Evolutionary conservation across 2,329 filamentous ascomycete genomes (phyloP), one percentile per base, ranked within the genome.

Genomic region (Alternaria gaisen): DNA sequence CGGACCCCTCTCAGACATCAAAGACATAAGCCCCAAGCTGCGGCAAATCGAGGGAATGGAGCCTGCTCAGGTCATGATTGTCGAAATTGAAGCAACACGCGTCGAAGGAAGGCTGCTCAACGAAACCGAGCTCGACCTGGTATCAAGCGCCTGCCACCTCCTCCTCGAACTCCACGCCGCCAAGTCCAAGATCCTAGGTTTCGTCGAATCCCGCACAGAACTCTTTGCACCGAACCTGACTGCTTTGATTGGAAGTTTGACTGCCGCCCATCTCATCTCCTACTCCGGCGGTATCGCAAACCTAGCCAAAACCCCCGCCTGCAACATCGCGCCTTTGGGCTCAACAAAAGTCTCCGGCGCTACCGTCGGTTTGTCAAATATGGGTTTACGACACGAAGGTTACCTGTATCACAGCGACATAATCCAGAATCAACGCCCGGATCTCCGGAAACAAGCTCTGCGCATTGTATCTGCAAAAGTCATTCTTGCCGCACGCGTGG

Each of bases 201-300:
- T 97, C 73, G 95, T 99, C 16, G 92, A 97, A 80, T 97, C 94
- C 36, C 91, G 95, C 63, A 98, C 99, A 92, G 95, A 91, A 68
- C 85, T 97, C 34, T 98, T 98, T 75, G 95, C 95, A 5, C 95
- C 95, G 0, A 99, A 99, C 72, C 81, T 98, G 55, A 97, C 95
- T 0, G 90, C 89, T 1, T 86, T 99, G 18, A 91, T 99, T 59
- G 95, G 95, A 18, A 95, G 94, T 0, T 85, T 97, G 18, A 97
- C 94, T 3, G 94, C 95, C 8, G 95, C 95, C 4, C 94, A 98
- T 80, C 87, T 99, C n/a, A 90, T 99, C 72, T 97, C 97, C 79
- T 92, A 93, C 61, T 91, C 93, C 0, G 95, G 95, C 64, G 95
- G 95, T 9, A 83, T 99, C 32, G 91, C 90, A 1, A 93, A 93